A percentile compares a stretch with the other conserved stretches of the same genome.
Conservation (phyloP, 192 early-diverging fungal species). For the Dispira simplex region DNA sequence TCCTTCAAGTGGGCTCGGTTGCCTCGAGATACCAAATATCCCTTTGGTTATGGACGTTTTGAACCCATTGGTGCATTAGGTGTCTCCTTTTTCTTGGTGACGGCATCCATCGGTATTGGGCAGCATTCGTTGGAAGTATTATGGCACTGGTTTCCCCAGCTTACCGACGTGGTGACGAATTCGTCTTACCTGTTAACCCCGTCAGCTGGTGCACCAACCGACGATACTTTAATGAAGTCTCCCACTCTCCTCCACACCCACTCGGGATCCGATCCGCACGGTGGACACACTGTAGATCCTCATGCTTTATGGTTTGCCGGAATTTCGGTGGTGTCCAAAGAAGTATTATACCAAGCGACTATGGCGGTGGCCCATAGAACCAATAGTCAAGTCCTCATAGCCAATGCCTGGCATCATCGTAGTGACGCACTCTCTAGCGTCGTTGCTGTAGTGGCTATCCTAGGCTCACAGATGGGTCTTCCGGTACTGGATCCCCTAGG, state of each 20-base stretch:
- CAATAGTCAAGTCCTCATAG: slow-evolving; percentile 54
- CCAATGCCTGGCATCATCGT: slow-evolving; percentile 83
- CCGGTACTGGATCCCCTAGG: slow-evolving; percentile 61
- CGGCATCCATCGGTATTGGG: slow-evolving; percentile 49
- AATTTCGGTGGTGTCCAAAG: slow-evolving; percentile 53
- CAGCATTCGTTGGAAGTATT: slow-evolving; percentile 36
- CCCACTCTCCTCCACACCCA: slow-evolving; percentile 15
- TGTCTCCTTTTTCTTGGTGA: slow-evolving; percentile 50
- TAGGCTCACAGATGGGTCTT: slow-evolving; percentile 51
- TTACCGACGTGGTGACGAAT: slow-evolving; percentile 2
- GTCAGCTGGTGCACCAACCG: not conserved
- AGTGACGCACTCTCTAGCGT: slow-evolving; percentile 55
- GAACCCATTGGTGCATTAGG: slow-evolving; percentile 46
- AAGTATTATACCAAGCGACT: slow-evolving; percentile 56
- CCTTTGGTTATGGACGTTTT: slow-evolving; percentile 53
- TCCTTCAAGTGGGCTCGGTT: slow-evolving; percentile 52
- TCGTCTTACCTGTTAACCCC: slow-evolving; percentile 10
- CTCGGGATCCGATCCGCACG: slow-evolving; percentile 7
- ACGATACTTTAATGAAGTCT: not conserved
- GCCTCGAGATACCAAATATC: slow-evolving; percentile 39
- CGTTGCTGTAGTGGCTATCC: slow-evolving; percentile 58
- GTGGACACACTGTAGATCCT: slow-evolving; percentile 26
- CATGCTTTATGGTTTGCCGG: slow-evolving; percentile 57
- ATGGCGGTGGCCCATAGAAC: slow-evolving; percentile 43
- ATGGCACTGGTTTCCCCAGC: slow-evolving; percentile 16